Evolutionary conservation across 495 filamentous ascomycete species (phyloP).

Genomic region (Mytilinidion resinicola): DNA sequence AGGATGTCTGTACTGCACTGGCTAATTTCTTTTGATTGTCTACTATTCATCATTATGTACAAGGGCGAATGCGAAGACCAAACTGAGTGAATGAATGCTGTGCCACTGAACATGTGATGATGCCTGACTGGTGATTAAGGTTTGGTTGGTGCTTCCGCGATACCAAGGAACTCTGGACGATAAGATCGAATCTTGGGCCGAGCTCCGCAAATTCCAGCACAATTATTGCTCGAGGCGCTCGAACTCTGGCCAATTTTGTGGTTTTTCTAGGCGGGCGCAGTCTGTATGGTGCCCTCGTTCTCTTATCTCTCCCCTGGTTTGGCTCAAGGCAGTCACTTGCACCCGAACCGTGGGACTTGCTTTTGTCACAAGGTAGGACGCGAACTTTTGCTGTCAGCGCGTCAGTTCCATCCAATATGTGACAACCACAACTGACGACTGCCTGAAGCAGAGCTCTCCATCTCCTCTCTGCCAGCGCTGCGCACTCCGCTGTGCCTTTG

Average conservation of each 20-base stretch:
- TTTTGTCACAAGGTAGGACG: slow-evolving; percentile 6
- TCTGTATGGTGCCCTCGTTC: slow-evolving; percentile 6
- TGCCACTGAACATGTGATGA: too few relatives aligned
- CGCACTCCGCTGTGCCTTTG: not conserved
- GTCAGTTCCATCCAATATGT: slow-evolving; percentile 29
- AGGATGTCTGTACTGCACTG: slow-evolving; percentile 4
- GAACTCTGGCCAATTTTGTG: too few relatives aligned
- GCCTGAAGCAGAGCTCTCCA: slow-evolving; percentile 20
- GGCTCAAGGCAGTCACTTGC: slow-evolving; percentile 11
- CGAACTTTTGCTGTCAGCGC: slow-evolving; percentile 20
- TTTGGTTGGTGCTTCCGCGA: too few relatives aligned
- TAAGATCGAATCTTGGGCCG: too few relatives aligned
- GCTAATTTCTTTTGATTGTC: not conserved
- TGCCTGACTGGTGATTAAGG: too few relatives aligned
- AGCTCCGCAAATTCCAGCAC: not conserved
- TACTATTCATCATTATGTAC: slow-evolving; percentile 13
- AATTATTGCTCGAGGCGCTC: not conserved
- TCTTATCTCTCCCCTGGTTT: slow-evolving; percentile 18
- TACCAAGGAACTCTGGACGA: too few relatives aligned
- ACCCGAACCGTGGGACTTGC: not conserved
- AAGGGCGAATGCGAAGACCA: not conserved
- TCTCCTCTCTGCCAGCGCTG: not conserved
- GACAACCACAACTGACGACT: slow-evolving; percentile 16
- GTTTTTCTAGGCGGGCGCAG: too few relatives aligned
- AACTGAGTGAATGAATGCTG: too few relatives aligned